Conservation (phyloP, 2,329 filamentous ascomycete genomes). For the Rasamsonia emersonii region DNA sequence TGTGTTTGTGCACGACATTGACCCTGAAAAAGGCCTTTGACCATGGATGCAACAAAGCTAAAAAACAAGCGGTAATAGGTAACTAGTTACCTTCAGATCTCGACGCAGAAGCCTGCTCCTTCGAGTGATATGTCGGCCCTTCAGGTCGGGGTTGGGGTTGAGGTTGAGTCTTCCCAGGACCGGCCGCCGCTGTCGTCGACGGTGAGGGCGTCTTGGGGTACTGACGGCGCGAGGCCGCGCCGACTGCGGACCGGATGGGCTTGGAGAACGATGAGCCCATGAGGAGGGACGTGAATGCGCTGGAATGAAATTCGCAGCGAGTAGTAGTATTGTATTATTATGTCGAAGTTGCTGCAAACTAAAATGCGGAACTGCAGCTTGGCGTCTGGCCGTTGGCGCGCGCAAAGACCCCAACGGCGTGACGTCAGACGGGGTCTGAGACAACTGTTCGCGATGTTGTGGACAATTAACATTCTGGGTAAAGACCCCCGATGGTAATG, state of each 20-base stretch:
- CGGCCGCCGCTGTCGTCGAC: constrained; percentile 28
- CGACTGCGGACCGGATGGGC: constrained; percentile 41
- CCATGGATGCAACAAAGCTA: background rate
- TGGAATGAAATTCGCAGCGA: background rate
- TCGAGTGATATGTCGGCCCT: constrained; percentile 27
- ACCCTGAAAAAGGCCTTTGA: background rate
- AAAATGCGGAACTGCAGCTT: too few species aligned
- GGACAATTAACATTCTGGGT: too few species aligned
- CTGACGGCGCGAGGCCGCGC: constrained; percentile 43
- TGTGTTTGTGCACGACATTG: too few species aligned
- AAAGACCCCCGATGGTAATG: too few species aligned
- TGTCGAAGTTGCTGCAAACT: too few species aligned
- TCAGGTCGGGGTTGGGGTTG: constrained; percentile 8
- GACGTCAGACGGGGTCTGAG: too few species aligned
- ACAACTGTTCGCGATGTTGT: too few species aligned
- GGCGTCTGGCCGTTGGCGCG: too few species aligned
- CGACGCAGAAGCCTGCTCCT: constrained; percentile 22
- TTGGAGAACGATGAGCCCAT: constrained; percentile 57
- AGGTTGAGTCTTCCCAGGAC: constrained; percentile 3
- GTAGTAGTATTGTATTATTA: too few species aligned
- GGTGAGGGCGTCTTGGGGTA: constrained; percentile 44
- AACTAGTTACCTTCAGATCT: constrained; percentile 26
- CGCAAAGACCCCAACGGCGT: too few species aligned
- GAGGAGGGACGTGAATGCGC: too few species aligned
- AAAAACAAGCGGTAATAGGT: background rate